Percentiles rank a stretch among this genome's conserved stretches.
Conservation (phyloP, 106 monocot species). For the Ottelia alismoides region DNA sequence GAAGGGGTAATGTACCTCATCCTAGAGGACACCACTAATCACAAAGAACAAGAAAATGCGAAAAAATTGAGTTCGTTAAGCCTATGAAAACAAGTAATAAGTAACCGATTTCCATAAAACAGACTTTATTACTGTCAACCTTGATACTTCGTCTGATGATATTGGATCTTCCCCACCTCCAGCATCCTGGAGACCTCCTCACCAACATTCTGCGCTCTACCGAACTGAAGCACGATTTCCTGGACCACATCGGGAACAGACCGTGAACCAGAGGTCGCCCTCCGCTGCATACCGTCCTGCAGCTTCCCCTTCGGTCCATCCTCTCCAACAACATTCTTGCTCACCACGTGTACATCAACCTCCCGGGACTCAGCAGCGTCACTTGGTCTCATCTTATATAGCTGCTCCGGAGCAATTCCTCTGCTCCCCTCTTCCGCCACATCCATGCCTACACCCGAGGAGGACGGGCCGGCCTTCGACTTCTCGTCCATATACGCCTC, state of each 20-base stretch:
- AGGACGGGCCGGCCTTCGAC: neutral
- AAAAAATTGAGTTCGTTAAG: neutral
- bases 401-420: constrained; percentile 4
- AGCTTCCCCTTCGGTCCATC: constrained; percentile 3
- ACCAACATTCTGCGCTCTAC: constrained; percentile 11
- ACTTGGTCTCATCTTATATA: constrained; percentile 1
- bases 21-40: constrained; percentile 10
- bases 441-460: constrained; percentile 43
- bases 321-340: constrained; percentile 13
- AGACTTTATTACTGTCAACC: neutral
- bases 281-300: neutral
- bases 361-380: constrained; percentile 1
- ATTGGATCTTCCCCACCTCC: constrained; percentile 20
- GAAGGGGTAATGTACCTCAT: constrained; percentile 7
- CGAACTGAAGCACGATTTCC: constrained; percentile 17
- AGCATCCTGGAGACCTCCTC: constrained; percentile 17
- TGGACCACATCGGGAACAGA: constrained; percentile 16
- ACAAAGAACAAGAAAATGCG: neutral
- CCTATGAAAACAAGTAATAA: neutral
- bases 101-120: neutral
- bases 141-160: constrained; percentile 14
- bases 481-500: constrained; percentile 62
- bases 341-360: neutral
- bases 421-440: constrained; percentile 7
- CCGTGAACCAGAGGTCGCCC: constrained; percentile 8